A percentile compares a stretch with the other conserved stretches of the same genome.
Evolutionary conservation across 345 rosid species (phyloP).

Genomic region (Aegle marmelos): DNA sequence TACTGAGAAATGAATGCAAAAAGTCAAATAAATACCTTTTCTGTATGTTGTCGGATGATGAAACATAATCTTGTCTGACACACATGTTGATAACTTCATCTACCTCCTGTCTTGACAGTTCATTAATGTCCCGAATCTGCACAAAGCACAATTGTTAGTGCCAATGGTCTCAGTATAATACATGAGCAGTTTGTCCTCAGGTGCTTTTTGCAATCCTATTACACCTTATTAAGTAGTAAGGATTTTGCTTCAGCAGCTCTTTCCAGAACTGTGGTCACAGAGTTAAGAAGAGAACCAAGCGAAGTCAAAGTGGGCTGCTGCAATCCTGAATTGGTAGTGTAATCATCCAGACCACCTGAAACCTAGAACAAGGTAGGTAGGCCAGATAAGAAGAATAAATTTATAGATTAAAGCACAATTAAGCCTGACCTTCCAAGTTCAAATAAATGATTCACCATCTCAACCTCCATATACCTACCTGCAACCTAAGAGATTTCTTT

Average conservation of each 20-base stretch:
- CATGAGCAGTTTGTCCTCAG: not conserved
- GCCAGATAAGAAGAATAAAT: not conserved
- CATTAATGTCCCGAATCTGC: conserved; percentile 88
- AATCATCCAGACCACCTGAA: conserved; percentile 43
- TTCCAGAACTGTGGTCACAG: conserved; percentile 66
- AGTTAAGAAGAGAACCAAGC: conserved; percentile 64
- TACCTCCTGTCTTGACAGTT: conserved; percentile 93
- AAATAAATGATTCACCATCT: not conserved
- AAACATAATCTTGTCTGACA: conserved; percentile 49
- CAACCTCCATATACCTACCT: conserved; percentile 40
- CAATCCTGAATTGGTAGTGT: conserved; percentile 38
- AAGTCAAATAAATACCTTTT: conserved; percentile 49
- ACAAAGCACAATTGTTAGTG: conserved; percentile 14
- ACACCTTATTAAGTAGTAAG: conserved; percentile 73
- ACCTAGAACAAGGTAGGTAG: conserved; percentile 39
- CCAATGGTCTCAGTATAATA: not conserved
- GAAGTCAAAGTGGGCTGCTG: conserved; percentile 68
- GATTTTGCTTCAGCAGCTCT: conserved; percentile 90
- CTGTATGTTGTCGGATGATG: conserved; percentile 74
- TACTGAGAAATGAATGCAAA: not conserved
- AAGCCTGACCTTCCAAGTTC: not conserved
- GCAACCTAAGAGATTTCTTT: conserved; percentile 70
- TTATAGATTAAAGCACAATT: not conserved
- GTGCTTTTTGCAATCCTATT: not conserved
- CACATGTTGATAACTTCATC: conserved; percentile 80